Base-by-base conservation (phyloP, 345 rosid species). In the Rhodamnia rubescens region DNA sequence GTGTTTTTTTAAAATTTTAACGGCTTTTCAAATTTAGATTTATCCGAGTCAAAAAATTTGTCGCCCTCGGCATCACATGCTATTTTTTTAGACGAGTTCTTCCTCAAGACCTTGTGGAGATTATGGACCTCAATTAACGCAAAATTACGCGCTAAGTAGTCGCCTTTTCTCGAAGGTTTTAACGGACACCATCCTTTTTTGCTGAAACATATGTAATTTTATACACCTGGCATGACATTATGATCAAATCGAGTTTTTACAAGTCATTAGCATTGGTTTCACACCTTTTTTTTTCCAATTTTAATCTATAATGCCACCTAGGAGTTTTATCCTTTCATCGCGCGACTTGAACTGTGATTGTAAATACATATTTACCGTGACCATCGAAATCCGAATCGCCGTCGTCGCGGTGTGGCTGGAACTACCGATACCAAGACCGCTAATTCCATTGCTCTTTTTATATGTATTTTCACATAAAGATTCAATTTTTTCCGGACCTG, bases 301-400 rank as follows among this genome's bases (percentile, higher is more conserved):
- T 36, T 16, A 64, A 32, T 7, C 18, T 5, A 6, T 0, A 4
- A 64, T 40, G 20, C 44, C 44, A 5, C 18, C 12, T 8, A 18
- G 3, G 0, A 8, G 11, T 16, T 64, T 2, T 6, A 29, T 32
- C 6, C 11, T 6, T 64, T 64, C 6, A 0, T 32, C 0, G 1
- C 1, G 7, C 5, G 12, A 64, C 32, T 64, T 32, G 18, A 61
- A 27, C 21, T 3, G 0, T 7, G 74, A 61, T 61, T 4, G 3
- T 16, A 32, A 32, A 8, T 32, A 12, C 24, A 8, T 18, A 18
- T 1, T 2, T 0, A 18, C 3, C 1, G 7, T 15, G 22, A 15
- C 18, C 22, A 61, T 15, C 1, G 3, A 61, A 61, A 11, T 16
- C 42, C 8, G 57, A 54, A 24, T 4, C 7, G 4, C 21, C 10